Evolutionary conservation across 1,284 basidiomycete species (phyloP), one percentile per base, ranked within the genome.

Genomic region (Tremellales sp.): DNA sequence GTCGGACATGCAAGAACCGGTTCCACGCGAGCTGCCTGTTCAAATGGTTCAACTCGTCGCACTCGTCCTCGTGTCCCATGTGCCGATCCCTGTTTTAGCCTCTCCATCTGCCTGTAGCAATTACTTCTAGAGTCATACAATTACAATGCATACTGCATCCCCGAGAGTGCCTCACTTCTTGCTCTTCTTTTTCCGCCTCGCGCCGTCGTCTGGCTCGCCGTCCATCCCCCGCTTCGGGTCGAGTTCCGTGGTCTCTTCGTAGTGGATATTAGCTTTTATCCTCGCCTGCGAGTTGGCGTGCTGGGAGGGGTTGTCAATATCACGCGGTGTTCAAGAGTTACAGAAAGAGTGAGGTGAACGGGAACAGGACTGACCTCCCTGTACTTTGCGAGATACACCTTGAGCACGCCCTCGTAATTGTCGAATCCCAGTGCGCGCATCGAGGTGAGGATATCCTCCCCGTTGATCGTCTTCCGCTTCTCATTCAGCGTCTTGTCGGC

Each of bases 401-500:
- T 97, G 88, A n/a, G 90, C 85, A 60, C 97, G 78, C 32, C 64
- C 56, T 65, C 75, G 68, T 97, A 97, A 65, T 97, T 91, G 61
- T 97, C 92, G 59, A 98, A 97, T 6, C 94, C 93, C 19, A 97
- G 77, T 9, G 85, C 82, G 28, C 47, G 91, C 94, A 76, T 97
- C 91, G 48, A 98, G 75, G 74, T 98, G 87, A 54, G 88, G 81
- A 49, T 91, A 81, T 64, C 82, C 87, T 74, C 94, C 90, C 4
- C 91, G 84, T 43, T 94, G 89, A 39, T 93, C 87, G 66, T 94
- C 71, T 97, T 97, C 51, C 87, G 78, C 3, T 98, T 93, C 73
- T 99, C 95, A 61, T 93, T 95, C 51, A 97, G 77, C 65, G 92
- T 95, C 66, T 94, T 97, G 76, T 93, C 94, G 43, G 92, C 86